Percentiles rank a stretch among this genome's conserved stretches.
These are phyloP conservation scores for Iodosphaeria phyllophila DNA, from an alignment of 2,329 filamentous ascomycete species.

Conservation along the genomic window DNA sequence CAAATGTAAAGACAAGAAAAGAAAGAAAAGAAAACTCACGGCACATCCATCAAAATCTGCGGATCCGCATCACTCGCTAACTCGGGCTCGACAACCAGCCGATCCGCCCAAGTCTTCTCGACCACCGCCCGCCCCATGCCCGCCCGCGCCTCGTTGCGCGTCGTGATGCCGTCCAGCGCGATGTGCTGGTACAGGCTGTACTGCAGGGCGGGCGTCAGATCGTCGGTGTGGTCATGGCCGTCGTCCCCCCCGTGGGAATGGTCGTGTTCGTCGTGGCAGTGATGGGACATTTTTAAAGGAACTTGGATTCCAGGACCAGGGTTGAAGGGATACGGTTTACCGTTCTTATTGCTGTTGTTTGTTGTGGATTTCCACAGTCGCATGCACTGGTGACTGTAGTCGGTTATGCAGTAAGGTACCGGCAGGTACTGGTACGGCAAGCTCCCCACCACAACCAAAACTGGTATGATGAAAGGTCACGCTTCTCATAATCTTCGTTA, in stretches of 20 bases:
- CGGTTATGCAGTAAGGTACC: too few species aligned
- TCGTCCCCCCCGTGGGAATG: slow-evolving; percentile 34
- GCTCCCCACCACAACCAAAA: too few species aligned
- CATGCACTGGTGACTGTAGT: too few species aligned
- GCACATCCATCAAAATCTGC: slow-evolving; percentile 81
- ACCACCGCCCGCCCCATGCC: slow-evolving; percentile 57
- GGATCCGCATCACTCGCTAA: slow-evolving; percentile 77
- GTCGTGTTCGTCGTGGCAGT: slow-evolving; percentile 28
- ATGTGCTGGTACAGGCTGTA: slow-evolving; percentile 84
- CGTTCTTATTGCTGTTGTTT: too few species aligned
- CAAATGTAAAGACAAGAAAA: not conserved
- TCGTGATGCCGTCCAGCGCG: slow-evolving; percentile 67
- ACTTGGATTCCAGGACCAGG: too few species aligned
- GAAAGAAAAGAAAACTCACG: slow-evolving; percentile 33
- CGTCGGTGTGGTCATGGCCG: slow-evolving; percentile 88
- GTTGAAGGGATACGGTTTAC: too few species aligned
- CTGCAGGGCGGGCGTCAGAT: slow-evolving; percentile 81
- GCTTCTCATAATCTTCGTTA: too few species aligned
- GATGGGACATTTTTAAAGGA: too few species aligned
- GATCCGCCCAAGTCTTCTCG: slow-evolving; percentile 80
- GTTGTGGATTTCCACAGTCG: too few species aligned
- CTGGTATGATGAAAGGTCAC: too few species aligned
- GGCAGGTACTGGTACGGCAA: too few species aligned
- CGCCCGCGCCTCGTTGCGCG: slow-evolving; percentile 60
- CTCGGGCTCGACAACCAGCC: slow-evolving; percentile 52